phyloP scores from a whole-genome alignment of 2,329 filamentous ascomycete genomes.

The Fusarium begoniae region DNA sequence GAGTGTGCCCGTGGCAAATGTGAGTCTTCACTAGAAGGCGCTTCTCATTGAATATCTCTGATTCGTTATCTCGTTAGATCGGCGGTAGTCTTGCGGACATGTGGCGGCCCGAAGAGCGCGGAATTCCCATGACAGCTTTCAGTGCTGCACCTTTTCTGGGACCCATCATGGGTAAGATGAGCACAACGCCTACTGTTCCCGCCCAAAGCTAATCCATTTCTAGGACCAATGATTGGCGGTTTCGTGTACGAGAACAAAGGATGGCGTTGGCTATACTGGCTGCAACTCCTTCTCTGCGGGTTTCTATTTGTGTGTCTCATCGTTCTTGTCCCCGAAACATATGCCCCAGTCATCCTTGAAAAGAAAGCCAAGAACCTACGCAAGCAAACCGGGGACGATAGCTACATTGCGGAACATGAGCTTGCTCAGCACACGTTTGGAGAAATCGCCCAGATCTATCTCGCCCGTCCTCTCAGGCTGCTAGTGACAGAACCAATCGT shows the following conservation, averaged over 20 bases:
- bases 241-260: neutral
- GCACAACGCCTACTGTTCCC: too few species aligned
- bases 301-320: neutral
- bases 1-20: neutral
- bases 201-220: neutral
- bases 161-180: neutral
- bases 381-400: neutral
- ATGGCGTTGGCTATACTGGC: neutral
- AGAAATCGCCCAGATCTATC: neutral
- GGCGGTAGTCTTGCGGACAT: neutral
- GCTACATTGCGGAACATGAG: neutral
- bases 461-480: neutral
- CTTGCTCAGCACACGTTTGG: neutral
- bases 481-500: neutral
- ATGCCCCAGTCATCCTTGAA: neutral
- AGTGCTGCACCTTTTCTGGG: neutral
- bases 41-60: neutral
- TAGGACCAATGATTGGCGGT: neutral
- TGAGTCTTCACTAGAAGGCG: neutral
- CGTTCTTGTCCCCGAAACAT: neutral
- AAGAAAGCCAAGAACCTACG: neutral
- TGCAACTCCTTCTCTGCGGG: neutral
- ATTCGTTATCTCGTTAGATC: neutral
- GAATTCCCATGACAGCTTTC: neutral
- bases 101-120: neutral